Evolutionary conservation across 2,329 filamentous ascomycete genomes (phyloP).

Genomic region (Fusarium sp.): DNA sequence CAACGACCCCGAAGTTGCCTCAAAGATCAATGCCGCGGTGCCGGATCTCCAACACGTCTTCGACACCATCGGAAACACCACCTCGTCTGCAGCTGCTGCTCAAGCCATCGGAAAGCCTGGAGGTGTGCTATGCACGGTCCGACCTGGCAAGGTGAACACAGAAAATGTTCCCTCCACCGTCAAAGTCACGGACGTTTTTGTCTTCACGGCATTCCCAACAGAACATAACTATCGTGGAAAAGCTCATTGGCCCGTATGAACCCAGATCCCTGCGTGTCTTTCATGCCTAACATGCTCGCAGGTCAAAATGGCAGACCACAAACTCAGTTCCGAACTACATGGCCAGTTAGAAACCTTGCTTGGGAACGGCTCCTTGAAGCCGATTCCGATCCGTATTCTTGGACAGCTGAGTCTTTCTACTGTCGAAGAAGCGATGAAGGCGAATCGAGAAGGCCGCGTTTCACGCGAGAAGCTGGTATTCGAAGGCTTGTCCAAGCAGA

Average conservation of each 20-base stretch:
- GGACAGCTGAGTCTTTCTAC: conserved; percentile 7
- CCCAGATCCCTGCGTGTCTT: no score
- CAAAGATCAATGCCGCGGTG: conserved; percentile 47
- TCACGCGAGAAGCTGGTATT: conserved; percentile 33
- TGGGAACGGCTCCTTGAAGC: neutral
- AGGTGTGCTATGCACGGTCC: conserved; percentile 54
- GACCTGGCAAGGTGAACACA: conserved; percentile 55
- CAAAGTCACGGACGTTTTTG: conserved; percentile 56
- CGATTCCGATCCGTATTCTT: neutral
- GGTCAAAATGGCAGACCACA: conserved; percentile 27
- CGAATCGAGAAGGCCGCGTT: conserved; percentile 20
- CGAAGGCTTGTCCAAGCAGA: neutral
- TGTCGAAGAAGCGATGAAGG: conserved; percentile 12
- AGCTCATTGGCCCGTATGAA: conserved; percentile 54
- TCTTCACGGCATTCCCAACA: conserved; percentile 57
- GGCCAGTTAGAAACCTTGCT: neutral
- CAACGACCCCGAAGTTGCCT: conserved; percentile 48
- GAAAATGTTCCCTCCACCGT: conserved; percentile 47
- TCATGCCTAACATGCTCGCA: neutral
- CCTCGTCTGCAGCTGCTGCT: conserved; percentile 49
- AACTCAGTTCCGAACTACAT: conserved; percentile 18
- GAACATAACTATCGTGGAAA: conserved; percentile 50
- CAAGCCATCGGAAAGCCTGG: conserved; percentile 32
- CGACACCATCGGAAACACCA: conserved; percentile 55
- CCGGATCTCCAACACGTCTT: conserved; percentile 52